Conservation (phyloP, 129 eudicot species). For the Escallonia herrerae region DNA sequence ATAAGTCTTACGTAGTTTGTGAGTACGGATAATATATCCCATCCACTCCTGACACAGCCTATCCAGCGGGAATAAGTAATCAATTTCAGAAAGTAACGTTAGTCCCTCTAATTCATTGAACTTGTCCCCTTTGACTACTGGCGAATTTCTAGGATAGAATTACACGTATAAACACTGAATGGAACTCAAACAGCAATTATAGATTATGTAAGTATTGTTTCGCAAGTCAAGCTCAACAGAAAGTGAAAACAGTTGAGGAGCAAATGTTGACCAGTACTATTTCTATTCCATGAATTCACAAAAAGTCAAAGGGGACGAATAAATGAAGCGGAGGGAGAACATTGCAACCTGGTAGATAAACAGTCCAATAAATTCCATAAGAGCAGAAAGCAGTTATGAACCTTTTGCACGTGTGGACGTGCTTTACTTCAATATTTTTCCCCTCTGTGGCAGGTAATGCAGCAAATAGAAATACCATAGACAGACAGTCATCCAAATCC, state of each 20-base stretch:
- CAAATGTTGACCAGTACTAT: neutral
- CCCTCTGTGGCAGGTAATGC: constrained; percentile 79
- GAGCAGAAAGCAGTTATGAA: constrained; percentile 6
- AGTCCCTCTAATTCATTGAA: too few species aligned
- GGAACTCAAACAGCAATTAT: too few species aligned
- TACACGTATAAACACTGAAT: too few species aligned
- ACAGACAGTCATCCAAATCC: constrained; percentile 86
- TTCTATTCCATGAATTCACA: neutral
- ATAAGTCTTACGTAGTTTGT: constrained; percentile 71
- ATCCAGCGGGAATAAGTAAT: neutral
- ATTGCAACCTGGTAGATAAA: too few species aligned
- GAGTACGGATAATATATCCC: constrained; percentile 82
- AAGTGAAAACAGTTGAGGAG: neutral
- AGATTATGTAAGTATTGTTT: too few species aligned
- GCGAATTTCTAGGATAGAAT: too few species aligned
- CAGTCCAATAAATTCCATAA: neutral
- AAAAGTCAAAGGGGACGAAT: neutral
- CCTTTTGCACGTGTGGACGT: constrained; percentile 82
- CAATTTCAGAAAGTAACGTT: too few species aligned
- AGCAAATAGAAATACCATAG: constrained; percentile 89
- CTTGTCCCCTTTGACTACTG: too few species aligned
- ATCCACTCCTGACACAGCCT: constrained; percentile 97
- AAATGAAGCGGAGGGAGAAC: too few species aligned
- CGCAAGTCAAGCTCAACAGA: too few species aligned
- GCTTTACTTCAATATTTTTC: constrained; percentile 59